These are phyloP conservation scores for Zea luxurians DNA, from an alignment of 176 grass and related monocot genomes.

Conservation along the genomic window DNA sequence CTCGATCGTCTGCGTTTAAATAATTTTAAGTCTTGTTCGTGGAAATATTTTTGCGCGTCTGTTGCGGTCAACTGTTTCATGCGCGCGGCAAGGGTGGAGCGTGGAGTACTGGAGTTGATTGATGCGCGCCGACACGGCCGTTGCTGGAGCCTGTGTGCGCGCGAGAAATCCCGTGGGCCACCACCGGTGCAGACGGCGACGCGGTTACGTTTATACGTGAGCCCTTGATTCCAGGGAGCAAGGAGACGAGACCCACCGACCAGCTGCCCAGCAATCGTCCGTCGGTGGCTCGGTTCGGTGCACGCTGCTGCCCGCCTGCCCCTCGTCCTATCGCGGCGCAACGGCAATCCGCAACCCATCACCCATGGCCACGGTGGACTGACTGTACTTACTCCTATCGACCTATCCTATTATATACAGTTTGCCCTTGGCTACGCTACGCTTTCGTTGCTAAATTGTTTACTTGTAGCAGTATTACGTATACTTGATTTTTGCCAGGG, in stretches of 20 bases:
- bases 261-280: background rate
- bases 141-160: background rate
- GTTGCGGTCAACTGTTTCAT: background rate
- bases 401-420: no score
- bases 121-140: background rate
- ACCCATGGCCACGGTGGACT: background rate
- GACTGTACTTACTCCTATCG: no score
- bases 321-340: no score
- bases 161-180: background rate
- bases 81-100: background rate
- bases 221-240: slow-evolving; percentile 4
- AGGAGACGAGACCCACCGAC: background rate
- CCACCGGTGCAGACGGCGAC: background rate
- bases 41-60: background rate
- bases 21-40: background rate
- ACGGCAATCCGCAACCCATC: background rate
- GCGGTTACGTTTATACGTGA: slow-evolving; percentile 6
- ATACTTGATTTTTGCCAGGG: no score
- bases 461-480: background rate
- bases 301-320: background rate
- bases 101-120: background rate
- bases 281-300: background rate
- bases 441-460: background rate
- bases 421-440: no score
- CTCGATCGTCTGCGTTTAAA: background rate